These are phyloP conservation scores for Dinochytrium kinnereticum DNA, from an alignment of 371 early-diverging fungal species.

Conservation along the genomic window DNA sequence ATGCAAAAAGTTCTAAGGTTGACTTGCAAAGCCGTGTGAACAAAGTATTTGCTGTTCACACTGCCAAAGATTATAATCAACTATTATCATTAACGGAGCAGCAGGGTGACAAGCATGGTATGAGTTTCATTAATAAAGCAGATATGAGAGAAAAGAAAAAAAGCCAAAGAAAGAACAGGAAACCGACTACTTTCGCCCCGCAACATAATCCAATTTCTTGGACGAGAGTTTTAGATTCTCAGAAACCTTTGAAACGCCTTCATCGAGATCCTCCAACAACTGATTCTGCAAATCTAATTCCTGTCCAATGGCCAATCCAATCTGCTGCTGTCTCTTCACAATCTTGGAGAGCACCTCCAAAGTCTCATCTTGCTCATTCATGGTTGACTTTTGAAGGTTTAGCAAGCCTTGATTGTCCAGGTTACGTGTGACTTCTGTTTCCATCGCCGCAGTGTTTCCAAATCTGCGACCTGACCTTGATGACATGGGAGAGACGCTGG, in stretches of 20 bases:
- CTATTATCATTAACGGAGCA: too few relatives aligned
- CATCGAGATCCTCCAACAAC: constrained; percentile 81
- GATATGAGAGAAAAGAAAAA: not conserved
- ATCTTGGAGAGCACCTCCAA: constrained; percentile 75
- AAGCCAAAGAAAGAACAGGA: not conserved
- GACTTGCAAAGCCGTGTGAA: too few relatives aligned
- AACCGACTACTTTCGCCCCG: constrained; percentile 1
- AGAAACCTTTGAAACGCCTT: constrained; percentile 73
- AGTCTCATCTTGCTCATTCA: constrained; percentile 80
- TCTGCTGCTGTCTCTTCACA: constrained; percentile 77
- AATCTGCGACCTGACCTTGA: constrained; percentile 38
- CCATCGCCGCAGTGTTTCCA: constrained; percentile 54
- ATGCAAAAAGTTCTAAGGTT: too few relatives aligned
- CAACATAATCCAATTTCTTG: constrained; percentile 69
- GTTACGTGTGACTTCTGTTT: constrained; percentile 76
- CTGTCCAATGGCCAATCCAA: constrained; percentile 81
- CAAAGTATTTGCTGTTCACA: too few relatives aligned
- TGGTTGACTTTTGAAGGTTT: constrained; percentile 71
- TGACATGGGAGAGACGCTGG: not conserved
- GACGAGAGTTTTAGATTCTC: constrained; percentile 72
- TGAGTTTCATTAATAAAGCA: too few relatives aligned
- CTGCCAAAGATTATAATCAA: too few relatives aligned
- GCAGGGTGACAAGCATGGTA: too few relatives aligned
- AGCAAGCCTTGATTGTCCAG: constrained; percentile 74
- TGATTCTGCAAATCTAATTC: constrained; percentile 89